phyloP scores from a whole-genome alignment of 1,139 yeast genomes.

The Pichia norvegensis region DNA sequence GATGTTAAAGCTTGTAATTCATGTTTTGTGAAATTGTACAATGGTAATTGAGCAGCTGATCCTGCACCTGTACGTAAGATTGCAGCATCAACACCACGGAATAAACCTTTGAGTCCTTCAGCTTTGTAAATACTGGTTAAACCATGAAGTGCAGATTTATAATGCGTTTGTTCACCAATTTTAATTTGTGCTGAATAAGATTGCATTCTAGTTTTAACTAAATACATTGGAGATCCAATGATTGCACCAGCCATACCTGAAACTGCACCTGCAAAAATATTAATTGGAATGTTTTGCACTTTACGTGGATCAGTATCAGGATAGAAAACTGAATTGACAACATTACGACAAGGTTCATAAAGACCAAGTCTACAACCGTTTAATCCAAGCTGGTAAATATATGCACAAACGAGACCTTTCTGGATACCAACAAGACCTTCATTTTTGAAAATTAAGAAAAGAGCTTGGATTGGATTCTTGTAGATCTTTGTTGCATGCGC shows the following conservation, averaged over 20 bases:
- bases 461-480: constrained; percentile 81
- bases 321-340: constrained; percentile 47
- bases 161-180: constrained; percentile 90
- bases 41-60: constrained; percentile 91
- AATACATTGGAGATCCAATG: constrained; percentile 82
- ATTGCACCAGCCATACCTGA: constrained; percentile 90
- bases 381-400: constrained; percentile 78
- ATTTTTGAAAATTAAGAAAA: constrained; percentile 59
- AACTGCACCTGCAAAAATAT: constrained; percentile 73
- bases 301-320: constrained; percentile 44
- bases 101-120: constrained; percentile 75
- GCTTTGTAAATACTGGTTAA: constrained; percentile 47
- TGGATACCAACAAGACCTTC: constrained; percentile 89
- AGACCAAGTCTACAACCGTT: constrained; percentile 93
- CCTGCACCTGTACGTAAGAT: constrained; percentile 92
- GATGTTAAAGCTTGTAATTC: constrained; percentile 42
- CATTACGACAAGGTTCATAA: constrained; percentile 76
- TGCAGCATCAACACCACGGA: constrained; percentile 93
- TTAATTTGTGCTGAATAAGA: constrained; percentile 60
- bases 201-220: constrained; percentile 94
- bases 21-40: constrained; percentile 71
- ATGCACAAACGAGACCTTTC: constrained; percentile 78
- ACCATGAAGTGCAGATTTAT: constrained; percentile 64
- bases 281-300: constrained; percentile 56
- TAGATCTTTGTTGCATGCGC: constrained; percentile 50